Conservation (phyloP, 148 eudicot genomes). For the Mesembryanthemum crystallinum region DNA sequence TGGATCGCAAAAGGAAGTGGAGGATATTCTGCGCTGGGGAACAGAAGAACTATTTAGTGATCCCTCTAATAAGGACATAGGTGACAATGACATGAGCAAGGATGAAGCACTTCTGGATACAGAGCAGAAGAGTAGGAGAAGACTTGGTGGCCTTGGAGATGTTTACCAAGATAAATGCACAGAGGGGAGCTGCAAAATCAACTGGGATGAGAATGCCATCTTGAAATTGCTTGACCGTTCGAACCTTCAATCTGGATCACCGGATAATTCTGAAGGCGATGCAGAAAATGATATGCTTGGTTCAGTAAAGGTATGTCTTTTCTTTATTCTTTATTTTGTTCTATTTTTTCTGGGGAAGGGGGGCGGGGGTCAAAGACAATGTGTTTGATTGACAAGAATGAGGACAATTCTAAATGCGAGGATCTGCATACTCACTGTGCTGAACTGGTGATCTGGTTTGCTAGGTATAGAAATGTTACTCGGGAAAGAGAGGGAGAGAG, state of each 20-base stretch:
- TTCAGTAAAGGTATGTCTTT: conserved; percentile 74
- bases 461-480: too few relatives aligned
- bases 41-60: conserved; percentile 89
- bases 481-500: too few relatives aligned
- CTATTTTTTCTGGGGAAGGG: too few relatives aligned
- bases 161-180: conserved; percentile 90
- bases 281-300: conserved; percentile 96
- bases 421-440: too few relatives aligned
- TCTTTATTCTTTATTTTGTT: background rate
- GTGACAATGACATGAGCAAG: conserved; percentile 47
- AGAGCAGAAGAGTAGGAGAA: conserved; percentile 66
- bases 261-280: conserved; percentile 74
- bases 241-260: conserved; percentile 53
- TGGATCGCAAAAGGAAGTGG: conserved; percentile 95
- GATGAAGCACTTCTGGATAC: conserved; percentile 53
- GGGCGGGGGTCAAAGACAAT: too few relatives aligned
- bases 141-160: conserved; percentile 88
- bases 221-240: conserved; percentile 93
- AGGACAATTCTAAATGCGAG: too few relatives aligned
- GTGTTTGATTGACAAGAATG: too few relatives aligned
- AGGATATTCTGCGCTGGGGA: conserved; percentile 96
- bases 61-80: conserved; percentile 48
- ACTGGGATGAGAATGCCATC: conserved; percentile 93
- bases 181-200: conserved; percentile 65
- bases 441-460: too few relatives aligned